Conservation (phyloP, 345 rosid species). For the Isatis tinctoria region DNA sequence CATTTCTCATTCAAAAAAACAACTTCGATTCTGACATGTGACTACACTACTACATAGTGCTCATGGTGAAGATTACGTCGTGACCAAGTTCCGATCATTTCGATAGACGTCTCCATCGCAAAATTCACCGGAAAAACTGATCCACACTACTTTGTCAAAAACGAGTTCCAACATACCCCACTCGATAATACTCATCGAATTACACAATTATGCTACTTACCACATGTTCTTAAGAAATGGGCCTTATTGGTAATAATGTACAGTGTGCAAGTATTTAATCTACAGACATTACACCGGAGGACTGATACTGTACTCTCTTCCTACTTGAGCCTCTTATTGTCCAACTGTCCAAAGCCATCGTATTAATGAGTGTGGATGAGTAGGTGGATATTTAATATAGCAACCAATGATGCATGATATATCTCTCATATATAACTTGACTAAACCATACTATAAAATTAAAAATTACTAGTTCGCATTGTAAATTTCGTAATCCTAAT, state of each 20-base stretch:
- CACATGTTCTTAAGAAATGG: conserved; percentile 5
- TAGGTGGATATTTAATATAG: conserved; percentile 24
- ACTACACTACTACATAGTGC: no score
- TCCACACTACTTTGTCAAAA: no score
- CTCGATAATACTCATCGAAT: neutral
- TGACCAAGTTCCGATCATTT: no score
- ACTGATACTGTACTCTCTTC: neutral
- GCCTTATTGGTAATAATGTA: neutral
- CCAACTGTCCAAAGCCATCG: conserved; percentile 27
- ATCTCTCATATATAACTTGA: neutral
- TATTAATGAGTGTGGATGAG: conserved; percentile 25
- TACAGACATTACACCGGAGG: neutral
- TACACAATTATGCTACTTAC: conserved; percentile 3
- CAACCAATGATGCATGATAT: neutral
- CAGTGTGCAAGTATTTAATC: neutral
- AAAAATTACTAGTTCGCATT: neutral
- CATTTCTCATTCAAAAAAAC: no score
- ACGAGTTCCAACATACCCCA: no score
- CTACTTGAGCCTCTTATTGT: conserved; percentile 6
- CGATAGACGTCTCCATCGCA: no score
- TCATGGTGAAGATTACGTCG: no score
- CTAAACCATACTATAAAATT: neutral
- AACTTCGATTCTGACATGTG: no score
- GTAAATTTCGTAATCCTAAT: neutral
- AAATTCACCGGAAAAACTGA: no score